These are phyloP conservation scores for Conticribra weissflogii DNA, from an alignment of 108 stramenopile species.

Conservation along the genomic window DNA sequence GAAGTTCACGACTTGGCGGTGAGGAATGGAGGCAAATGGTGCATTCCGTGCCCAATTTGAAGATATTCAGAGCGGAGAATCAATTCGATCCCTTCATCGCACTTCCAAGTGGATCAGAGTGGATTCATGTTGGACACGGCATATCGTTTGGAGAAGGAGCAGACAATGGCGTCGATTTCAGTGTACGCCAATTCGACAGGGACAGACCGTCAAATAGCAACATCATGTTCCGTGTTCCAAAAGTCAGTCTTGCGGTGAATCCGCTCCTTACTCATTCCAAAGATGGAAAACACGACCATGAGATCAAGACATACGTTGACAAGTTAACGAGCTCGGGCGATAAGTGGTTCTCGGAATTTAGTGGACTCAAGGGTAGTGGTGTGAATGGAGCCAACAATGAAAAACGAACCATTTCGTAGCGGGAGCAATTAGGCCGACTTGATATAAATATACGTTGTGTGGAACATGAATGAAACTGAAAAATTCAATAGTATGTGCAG, in stretches of 20 bases:
- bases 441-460: too few relatives aligned
- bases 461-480: too few relatives aligned
- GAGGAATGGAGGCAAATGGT: constrained; percentile 60
- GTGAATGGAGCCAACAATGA: neutral
- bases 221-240: constrained; percentile 37
- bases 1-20: constrained; percentile 71
- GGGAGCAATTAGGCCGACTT: too few relatives aligned
- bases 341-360: neutral
- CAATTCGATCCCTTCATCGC: constrained; percentile 59
- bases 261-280: neutral
- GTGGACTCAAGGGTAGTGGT: neutral
- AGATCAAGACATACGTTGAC: neutral
- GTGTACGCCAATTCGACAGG: constrained; percentile 65
- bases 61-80: constrained; percentile 65
- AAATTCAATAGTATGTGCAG: too few relatives aligned
- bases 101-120: constrained; percentile 35
- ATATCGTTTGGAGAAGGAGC: constrained; percentile 36
- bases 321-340: neutral
- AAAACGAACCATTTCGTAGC: neutral
- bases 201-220: constrained; percentile 33
- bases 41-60: constrained; percentile 75
- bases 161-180: constrained; percentile 22
- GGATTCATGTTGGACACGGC: constrained; percentile 51
- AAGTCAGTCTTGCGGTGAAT: constrained; percentile 53
- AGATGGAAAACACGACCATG: neutral